Conservation (phyloP, 2,329 filamentous ascomycete species). For the Pyricularia sp. region DNA sequence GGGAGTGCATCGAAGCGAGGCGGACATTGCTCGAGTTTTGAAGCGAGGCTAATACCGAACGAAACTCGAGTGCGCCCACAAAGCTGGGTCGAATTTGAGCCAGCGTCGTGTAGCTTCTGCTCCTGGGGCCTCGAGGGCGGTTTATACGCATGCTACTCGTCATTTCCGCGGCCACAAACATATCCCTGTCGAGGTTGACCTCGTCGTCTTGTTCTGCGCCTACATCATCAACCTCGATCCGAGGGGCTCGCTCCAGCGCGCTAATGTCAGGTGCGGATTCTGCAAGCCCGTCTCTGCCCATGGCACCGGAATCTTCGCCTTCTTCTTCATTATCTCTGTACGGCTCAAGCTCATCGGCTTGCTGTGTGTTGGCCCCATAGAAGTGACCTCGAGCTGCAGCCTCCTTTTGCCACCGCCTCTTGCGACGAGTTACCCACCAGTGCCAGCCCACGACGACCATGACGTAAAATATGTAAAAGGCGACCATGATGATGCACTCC, state of each 20-base stretch:
- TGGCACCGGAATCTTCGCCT: constrained; percentile 33
- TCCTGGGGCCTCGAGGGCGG: constrained; percentile 51
- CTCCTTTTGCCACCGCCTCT: constrained; percentile 52
- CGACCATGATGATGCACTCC: constrained; percentile 88
- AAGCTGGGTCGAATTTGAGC: constrained; percentile 87
- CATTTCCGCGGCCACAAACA: constrained; percentile 70
- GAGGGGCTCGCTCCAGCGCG: constrained; percentile 32
- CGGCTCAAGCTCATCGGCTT: constrained; percentile 45
- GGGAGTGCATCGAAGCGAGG: constrained; percentile 56
- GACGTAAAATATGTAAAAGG: constrained; percentile 86
- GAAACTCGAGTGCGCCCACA: constrained; percentile 87
- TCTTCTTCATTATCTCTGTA: constrained; percentile 58
- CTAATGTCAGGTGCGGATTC: constrained; percentile 25
- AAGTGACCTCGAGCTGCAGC: constrained; percentile 67
- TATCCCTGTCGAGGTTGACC: constrained; percentile 45
- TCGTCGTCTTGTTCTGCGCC: constrained; percentile 32
- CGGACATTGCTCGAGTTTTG: constrained; percentile 72
- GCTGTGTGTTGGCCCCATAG: constrained; percentile 43
- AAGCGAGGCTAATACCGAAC: constrained; percentile 80
- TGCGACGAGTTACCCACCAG: constrained; percentile 64
- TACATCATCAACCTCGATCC: constrained; percentile 30
- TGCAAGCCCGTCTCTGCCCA: constrained; percentile 12
- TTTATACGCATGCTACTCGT: constrained; percentile 87
- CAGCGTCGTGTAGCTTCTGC: constrained; percentile 56
- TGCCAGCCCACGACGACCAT: constrained; percentile 84